Evolutionary conservation across 495 filamentous ascomycete species (phyloP), one percentile per base, ranked within the genome.

Genomic region (Terfezia boudieri): DNA sequence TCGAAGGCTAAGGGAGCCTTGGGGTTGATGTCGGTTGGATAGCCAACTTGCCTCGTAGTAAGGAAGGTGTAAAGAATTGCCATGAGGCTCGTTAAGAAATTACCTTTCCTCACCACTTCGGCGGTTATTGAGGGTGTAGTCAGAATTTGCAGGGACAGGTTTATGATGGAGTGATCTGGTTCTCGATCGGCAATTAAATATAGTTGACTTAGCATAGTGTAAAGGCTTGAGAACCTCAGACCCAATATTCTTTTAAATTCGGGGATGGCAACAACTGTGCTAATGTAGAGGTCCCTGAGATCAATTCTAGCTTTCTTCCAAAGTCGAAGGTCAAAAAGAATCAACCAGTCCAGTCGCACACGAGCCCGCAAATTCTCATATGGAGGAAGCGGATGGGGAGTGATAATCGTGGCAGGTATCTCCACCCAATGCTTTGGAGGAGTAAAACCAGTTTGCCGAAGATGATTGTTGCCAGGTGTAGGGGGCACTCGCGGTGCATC

Each of bases 91-190:
- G 88, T 93, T 22, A 96, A 71, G 66, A 96, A 94, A 67, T 99
- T 96, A n/a, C 88, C 90, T 38, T 88, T 78, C 56, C 87, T 79
- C 2, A 96, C 84, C 48, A 94, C 83, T 67, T 99, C 90, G 55
- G 84, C 81, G 0, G 88, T 95, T 61, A 96, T 96, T 2, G 88
- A 90, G 4, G 90, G 86, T 0, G 90, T 94, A 0, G 90, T 96
- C 49, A 99, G 72, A 77, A 96, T 94, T 63, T 99, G 90, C 49
- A 95, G 65, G 0, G 88, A 94, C 49, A 96, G 75, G 63, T 93
- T 95, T 71, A 99, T 92, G 62, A 99, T 96, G 4, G 90, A 96
- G 64, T 95, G 88, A 60, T 99, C 90, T 0, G 90, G 89, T 63
- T 99, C 90, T 52, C 90, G 76, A 62, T 99, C 90, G 5, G 90